Evolutionary conservation across 108 stramenopile species (phyloP), one percentile per base, ranked within the genome.

Genomic region (Ochromonas danica): DNA sequence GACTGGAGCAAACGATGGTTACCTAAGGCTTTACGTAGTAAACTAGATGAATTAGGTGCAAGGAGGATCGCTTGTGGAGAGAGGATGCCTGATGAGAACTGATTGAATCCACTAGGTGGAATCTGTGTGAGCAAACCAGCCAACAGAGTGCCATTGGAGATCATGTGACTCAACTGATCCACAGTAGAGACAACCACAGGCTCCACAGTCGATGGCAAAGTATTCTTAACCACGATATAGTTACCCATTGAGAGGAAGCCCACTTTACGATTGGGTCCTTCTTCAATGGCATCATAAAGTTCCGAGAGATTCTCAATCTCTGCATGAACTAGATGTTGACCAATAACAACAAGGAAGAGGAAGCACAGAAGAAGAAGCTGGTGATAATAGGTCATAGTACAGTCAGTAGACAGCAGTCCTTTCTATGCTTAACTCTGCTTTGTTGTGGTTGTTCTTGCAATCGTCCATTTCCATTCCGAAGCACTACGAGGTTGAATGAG

Each of bases 111-210:
- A 17, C 17, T 17, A 17, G 51, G 51, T 17, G 51, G 51, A 17
- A 57, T 57, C 51, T 57, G 51, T 17, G 51, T 57, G 17, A 57
- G 51, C 51, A 57, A 57, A 17, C 51, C 51, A 57, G 51, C 51
- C 22, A 57, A 10, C 51, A 57, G 17, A 17, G 51, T 57, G 51
- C 22, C 51, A 57, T 57, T 57, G 22, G 10, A 17, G 22, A 57
- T 57, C 51, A 57, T 17, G 22, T 10, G 17, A 22, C 17, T 17
- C 51, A 57, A 57, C 51, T 57, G 51, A 57, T 57, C 22, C 17
- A 57, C 51, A 57, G 17, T 57, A 22, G 51, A 22, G 22, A 57
- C 51, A 57, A 57, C 22, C 51, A 57, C 51, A 22, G 51, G 51
- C 22, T 57, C 51, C 51, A 57, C 51, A 57, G 10, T 57, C 10